Conservation (phyloP, 73 alveolate genomes). For the Tetrahymena thermophila region DNA sequence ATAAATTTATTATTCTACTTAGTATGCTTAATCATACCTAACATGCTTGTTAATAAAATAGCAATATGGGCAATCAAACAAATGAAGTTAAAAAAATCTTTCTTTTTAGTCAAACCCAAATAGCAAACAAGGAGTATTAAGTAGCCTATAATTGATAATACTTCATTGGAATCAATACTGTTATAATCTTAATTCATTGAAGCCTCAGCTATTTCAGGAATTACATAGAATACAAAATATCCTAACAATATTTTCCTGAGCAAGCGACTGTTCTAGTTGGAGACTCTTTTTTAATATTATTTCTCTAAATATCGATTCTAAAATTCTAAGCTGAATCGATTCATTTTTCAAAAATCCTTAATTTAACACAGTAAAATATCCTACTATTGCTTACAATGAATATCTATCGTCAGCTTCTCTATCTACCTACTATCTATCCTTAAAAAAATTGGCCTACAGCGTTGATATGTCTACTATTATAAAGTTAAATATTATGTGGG, state of each 20-base stretch:
- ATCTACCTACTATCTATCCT: too few species aligned
- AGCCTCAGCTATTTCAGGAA: neutral
- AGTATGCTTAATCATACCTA: neutral
- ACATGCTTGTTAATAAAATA: neutral
- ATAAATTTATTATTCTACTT: neutral
- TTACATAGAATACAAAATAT: neutral
- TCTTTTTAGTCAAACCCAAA: neutral
- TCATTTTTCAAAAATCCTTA: neutral
- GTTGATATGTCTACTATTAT: too few species aligned
- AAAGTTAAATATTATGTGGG: neutral
- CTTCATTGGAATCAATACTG: neutral
- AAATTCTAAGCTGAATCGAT: neutral
- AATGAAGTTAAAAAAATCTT: neutral
- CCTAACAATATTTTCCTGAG: neutral
- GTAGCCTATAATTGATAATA: neutral
- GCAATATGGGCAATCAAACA: neutral
- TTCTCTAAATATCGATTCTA: neutral
- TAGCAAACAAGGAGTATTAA: neutral
- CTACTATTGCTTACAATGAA: neutral
- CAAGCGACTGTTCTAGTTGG: neutral
- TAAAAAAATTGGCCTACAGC: too few species aligned
- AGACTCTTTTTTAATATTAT: neutral
- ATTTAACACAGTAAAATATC: neutral
- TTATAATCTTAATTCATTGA: neutral
- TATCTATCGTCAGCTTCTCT: too few species aligned